phyloP scores from a whole-genome alignment of 306 rosid genomes.

The Oemleria cerasiformis region DNA sequence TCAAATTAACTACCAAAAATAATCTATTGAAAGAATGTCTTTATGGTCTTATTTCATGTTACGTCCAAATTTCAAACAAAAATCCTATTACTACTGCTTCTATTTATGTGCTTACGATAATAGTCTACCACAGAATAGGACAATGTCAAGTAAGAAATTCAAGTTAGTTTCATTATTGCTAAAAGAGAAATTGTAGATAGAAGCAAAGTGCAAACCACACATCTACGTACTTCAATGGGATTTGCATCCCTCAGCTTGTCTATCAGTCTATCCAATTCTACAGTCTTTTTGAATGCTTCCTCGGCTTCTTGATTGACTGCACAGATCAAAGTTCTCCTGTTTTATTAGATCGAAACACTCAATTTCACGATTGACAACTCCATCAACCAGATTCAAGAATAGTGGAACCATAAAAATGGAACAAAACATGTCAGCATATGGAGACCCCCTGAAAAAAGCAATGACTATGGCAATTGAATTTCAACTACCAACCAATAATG shows the following conservation, averaged over 20 bases:
- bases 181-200: background rate
- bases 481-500: background rate
- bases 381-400: constrained; percentile 22
- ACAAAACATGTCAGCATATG: background rate
- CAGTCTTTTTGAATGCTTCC: constrained; percentile 85
- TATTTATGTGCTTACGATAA: background rate
- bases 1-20: background rate
- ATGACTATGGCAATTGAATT: background rate
- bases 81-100: background rate
- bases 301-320: constrained; percentile 88
- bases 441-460: background rate
- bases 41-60: background rate
- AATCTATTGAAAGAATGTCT: background rate
- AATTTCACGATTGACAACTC: constrained; percentile 45
- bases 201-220: background rate
- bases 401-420: background rate
- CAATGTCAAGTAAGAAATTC: background rate
- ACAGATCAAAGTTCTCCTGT: constrained; percentile 93
- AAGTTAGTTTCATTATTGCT: background rate
- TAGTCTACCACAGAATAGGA: background rate
- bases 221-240: constrained; percentile 53
- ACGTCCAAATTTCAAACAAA: background rate
- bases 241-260: constrained; percentile 74
- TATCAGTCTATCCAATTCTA: constrained; percentile 79
- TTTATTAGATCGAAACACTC: constrained; percentile 70